Evolutionary conservation across 208 protist species (phyloP).

Genomic region (Trypanosoma rangeli): DNA sequence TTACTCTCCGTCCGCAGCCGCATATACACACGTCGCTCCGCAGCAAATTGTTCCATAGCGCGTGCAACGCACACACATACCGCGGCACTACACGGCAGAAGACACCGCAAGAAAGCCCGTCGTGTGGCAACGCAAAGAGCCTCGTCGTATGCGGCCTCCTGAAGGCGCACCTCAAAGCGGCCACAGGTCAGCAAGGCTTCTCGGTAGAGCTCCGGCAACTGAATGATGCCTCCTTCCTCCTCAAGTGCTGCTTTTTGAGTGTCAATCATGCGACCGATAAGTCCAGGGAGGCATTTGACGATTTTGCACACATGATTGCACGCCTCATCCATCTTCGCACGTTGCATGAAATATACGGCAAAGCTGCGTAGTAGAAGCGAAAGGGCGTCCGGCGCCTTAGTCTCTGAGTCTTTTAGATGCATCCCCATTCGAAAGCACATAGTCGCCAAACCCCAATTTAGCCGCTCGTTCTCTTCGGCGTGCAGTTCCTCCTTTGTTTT

Average conservation of each 20-base stretch:
- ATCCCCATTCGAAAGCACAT: slow-evolving; percentile 76
- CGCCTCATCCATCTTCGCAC: slow-evolving; percentile 23
- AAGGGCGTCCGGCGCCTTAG: slow-evolving; percentile 47
- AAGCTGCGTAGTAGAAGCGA: slow-evolving; percentile 62
- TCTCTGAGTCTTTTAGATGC: slow-evolving; percentile 46
- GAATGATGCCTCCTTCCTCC: slow-evolving; percentile 21
- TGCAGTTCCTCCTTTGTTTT: background rate
- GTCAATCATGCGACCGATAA: slow-evolving; percentile 40
- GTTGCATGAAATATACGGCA: slow-evolving; percentile 45
- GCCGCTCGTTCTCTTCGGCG: slow-evolving; percentile 28
- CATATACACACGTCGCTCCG: slow-evolving; percentile 28
- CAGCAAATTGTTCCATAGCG: slow-evolving; percentile 44
- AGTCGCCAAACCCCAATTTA: slow-evolving; percentile 58
- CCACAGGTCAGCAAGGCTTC: slow-evolving; percentile 63
- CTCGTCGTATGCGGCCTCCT: slow-evolving; percentile 35
- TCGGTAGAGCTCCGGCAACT: slow-evolving; percentile 37
- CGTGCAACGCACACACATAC: slow-evolving; percentile 65
- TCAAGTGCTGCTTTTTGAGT: slow-evolving; percentile 15
- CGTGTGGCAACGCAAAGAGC: slow-evolving; percentile 11
- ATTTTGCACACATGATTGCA: slow-evolving; percentile 33
- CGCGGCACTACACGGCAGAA: slow-evolving; percentile 65
- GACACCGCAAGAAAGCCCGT: slow-evolving; percentile 38
- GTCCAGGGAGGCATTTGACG: slow-evolving; percentile 45
- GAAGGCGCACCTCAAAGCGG: slow-evolving; percentile 55
- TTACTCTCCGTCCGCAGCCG: slow-evolving; percentile 17